Base-by-base conservation (phyloP, 352 stramenopile genomes). In the Thalassiosira exigua region DNA sequence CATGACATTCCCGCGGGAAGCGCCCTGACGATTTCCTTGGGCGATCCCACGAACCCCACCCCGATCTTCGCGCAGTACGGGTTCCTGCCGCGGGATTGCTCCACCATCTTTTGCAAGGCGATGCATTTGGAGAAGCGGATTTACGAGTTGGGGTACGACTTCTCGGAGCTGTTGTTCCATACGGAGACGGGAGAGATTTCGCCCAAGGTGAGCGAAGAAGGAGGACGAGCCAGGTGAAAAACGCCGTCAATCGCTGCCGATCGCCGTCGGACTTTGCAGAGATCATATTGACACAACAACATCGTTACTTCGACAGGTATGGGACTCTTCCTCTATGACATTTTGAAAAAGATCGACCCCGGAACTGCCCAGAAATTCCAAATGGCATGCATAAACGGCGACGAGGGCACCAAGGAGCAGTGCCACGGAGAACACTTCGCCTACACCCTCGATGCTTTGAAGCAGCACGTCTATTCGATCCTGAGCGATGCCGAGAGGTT, bases 1-100 rank as follows among this genome's bases (percentile, higher is more conserved):
- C 19, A 12, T 24, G 79, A 86, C 56, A 67, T 83, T 36, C 66
- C 60, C 12, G 60, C 73, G 27, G 79, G 79, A 51, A 65, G 58
- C 11, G 30, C 66, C 24, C 17, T 86, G 2, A 29, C 42, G 1
- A 60, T 83, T 19, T 78, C 68, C 0, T 80, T 64, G 1, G 66
- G 73, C 26, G 60, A 75, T 41, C 72, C 72, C 3, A 78, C 79
- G 2, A 72, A 86, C 27, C 79, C 79, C 41, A 74, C 67, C 41
- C 73, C 60, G 33, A 33, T 86, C 0, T 82, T 86, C 64, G 79
- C 79, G 0, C 74, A 50, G 9, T 86, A 86, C 44, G 78, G 78
- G 12, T 86, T 86, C 51, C 50, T 86, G 5, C 59, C 80, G 26
- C 60, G 83, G 44, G 56, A 24, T 19, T 72, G 46, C 2, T 53